Conservation (phyloP, 2,329 filamentous ascomycete genomes). For the Paecilomyces sp. region DNA sequence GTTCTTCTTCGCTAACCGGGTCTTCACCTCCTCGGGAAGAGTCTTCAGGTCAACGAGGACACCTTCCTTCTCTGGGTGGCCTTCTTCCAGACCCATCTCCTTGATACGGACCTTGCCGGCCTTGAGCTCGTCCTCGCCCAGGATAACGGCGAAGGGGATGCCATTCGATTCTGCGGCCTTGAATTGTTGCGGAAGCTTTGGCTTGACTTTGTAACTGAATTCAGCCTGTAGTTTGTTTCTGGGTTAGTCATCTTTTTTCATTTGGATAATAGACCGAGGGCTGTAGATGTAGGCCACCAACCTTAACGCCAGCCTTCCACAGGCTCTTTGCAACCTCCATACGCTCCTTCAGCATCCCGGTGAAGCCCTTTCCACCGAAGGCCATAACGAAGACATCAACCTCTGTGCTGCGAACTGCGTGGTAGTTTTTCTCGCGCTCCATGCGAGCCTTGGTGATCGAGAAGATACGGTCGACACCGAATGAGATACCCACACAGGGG, state of each 20-base stretch:
- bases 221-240: slow-evolving; percentile 52
- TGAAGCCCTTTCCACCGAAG: slow-evolving; percentile 79
- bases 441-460: slow-evolving; percentile 77
- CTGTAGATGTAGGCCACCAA: slow-evolving; percentile 21
- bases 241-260: slow-evolving; percentile 11
- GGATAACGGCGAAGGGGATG: slow-evolving; percentile 78
- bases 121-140: slow-evolving; percentile 84
- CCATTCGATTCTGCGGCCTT: slow-evolving; percentile 75
- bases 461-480: slow-evolving; percentile 93
- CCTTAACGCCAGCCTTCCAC: slow-evolving; percentile 84
- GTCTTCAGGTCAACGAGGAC: slow-evolving; percentile 57
- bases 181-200: slow-evolving; percentile 82
- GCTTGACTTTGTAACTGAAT: slow-evolving; percentile 83
- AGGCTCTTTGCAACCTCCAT: slow-evolving; percentile 70
- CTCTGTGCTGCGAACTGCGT: slow-evolving; percentile 58
- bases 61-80: slow-evolving; percentile 85
- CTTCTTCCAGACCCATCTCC: slow-evolving; percentile 70
- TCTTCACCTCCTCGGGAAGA: slow-evolving; percentile 12
- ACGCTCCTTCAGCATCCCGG: slow-evolving; percentile 71
- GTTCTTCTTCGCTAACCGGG: slow-evolving; percentile 5
- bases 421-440: slow-evolving; percentile 50
- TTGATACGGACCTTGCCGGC: slow-evolving; percentile 83
- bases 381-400: slow-evolving; percentile 94
- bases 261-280: not conserved
- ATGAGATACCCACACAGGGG: slow-evolving; percentile 86